These are phyloP conservation scores for Lotmaria passim DNA, from an alignment of 208 protist genomes.

Conservation along the genomic window DNA sequence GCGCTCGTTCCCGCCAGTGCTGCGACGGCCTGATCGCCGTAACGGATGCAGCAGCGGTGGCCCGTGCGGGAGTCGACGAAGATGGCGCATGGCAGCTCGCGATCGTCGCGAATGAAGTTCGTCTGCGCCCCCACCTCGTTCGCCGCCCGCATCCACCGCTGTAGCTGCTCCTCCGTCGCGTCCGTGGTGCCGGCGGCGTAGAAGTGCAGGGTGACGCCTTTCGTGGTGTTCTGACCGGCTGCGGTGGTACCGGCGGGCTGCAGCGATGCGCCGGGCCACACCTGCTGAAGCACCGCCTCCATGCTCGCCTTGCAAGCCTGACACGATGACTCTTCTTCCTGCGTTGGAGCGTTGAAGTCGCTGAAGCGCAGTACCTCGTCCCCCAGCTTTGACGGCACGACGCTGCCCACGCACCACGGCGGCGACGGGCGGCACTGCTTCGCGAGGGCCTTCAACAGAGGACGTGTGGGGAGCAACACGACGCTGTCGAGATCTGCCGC, in stretches of 20 bases:
- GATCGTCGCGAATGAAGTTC: constrained; percentile 43
- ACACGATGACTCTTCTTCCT: constrained; percentile 20
- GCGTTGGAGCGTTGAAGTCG: constrained; percentile 33
- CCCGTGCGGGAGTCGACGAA: constrained; percentile 37
- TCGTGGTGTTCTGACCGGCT: constrained; percentile 39
- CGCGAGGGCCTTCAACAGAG: constrained; percentile 44
- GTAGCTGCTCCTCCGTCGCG: constrained; percentile 17
- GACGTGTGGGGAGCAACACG: constrained; percentile 37
- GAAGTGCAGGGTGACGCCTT: constrained; percentile 42
- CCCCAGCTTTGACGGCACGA: constrained; percentile 9
- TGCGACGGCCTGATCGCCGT: constrained; percentile 27
- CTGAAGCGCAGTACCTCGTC: constrained; percentile 45
- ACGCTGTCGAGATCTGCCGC: constrained; percentile 13
- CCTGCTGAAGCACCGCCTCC: constrained; percentile 25
- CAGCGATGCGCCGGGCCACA: constrained; percentile 37
- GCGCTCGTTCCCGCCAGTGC: constrained; percentile 25
- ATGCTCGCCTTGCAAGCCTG: constrained; percentile 23
- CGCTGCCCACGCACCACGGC: constrained; percentile 48
- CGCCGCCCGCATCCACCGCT: constrained; percentile 19
- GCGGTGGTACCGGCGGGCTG: constrained; percentile 41
- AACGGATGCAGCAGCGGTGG: constrained; percentile 41
- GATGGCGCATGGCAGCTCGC: constrained; percentile 38
- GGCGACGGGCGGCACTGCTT: constrained; percentile 40
- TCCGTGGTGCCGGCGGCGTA: constrained; percentile 25
- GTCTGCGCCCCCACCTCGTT: constrained; percentile 30